Conservation (phyloP, 768 basidiomycete genomes). For the Boletus sensibilis region DNA sequence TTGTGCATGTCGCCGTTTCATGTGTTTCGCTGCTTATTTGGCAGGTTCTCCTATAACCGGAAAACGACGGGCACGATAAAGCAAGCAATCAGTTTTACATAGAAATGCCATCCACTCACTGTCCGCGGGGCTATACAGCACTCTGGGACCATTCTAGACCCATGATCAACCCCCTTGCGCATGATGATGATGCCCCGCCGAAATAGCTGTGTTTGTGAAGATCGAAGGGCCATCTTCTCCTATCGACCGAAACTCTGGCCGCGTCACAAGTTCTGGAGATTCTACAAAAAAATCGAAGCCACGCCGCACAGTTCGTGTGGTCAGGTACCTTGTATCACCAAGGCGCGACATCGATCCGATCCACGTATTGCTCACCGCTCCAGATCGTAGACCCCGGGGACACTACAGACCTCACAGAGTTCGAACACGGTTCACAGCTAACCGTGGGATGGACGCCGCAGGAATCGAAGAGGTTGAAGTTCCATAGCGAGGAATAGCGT, state of each 20-base stretch:
- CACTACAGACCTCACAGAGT: background rate
- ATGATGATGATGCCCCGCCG: background rate
- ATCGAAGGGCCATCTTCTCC: background rate
- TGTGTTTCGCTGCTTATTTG: background rate
- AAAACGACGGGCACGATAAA: background rate
- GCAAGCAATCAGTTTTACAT: background rate
- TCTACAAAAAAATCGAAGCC: background rate
- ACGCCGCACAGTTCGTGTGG: background rate
- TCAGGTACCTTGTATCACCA: background rate
- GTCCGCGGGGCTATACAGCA: background rate
- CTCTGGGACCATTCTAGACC: background rate
- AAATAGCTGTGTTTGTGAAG: background rate
- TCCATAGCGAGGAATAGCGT: background rate
- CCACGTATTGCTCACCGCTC: background rate
- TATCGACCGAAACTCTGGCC: background rate
- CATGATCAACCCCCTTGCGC: background rate
- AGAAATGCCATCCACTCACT: background rate
- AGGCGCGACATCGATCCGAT: background rate
- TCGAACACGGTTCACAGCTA: background rate
- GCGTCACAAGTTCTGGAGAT: background rate
- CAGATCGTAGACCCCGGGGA: background rate
- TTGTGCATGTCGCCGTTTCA: background rate
- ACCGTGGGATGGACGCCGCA: background rate
- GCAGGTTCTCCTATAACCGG: background rate
- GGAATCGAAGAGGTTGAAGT: background rate